A percentile compares a stretch with the other conserved stretches of the same genome.
phyloP scores from a whole-genome alignment of 2,329 filamentous ascomycete genomes.

The Stagonosporopsis chrysanthemi region DNA sequence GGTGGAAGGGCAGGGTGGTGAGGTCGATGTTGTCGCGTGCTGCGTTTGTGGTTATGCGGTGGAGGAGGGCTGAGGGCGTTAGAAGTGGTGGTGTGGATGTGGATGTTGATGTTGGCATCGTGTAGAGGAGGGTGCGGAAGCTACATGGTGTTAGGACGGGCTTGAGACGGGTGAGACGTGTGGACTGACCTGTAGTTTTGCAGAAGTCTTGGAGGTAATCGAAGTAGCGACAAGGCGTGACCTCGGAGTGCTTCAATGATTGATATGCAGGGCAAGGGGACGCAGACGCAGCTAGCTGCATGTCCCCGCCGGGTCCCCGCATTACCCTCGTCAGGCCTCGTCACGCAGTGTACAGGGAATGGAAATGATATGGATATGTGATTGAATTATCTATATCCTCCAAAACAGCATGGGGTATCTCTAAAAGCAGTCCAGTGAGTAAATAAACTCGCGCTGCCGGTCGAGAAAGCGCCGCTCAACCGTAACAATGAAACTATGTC shows the following conservation, averaged over 20 bases:
- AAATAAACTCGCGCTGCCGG: constrained; percentile 5
- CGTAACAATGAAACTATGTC: constrained; percentile 14
- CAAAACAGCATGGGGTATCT: constrained; percentile 16
- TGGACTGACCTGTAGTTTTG: background rate
- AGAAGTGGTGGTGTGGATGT: background rate
- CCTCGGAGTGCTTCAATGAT: background rate
- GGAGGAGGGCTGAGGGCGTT: background rate
- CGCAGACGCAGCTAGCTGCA: constrained; percentile 6
- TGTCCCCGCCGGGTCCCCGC: constrained; percentile 12
- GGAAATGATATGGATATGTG: background rate
- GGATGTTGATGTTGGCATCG: constrained; percentile 7
- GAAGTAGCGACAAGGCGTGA: background rate
- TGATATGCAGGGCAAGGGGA: background rate
- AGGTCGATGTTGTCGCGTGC: constrained; percentile 36
- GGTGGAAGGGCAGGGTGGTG: constrained; percentile 38
- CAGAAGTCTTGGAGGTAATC: background rate
- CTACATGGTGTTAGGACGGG: constrained; percentile 6
- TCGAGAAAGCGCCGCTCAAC: constrained; percentile 13
- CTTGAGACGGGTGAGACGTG: background rate
- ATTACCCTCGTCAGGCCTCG: background rate
- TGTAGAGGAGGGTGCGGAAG: background rate
- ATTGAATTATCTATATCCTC: constrained; percentile 14
- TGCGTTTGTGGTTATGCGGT: constrained; percentile 28
- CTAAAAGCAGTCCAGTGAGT: constrained; percentile 19
- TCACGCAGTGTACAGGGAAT: too few relatives aligned